phyloP scores from a whole-genome alignment of 169 alveolate genomes.

The Plasmodium cynomolgi region DNA sequence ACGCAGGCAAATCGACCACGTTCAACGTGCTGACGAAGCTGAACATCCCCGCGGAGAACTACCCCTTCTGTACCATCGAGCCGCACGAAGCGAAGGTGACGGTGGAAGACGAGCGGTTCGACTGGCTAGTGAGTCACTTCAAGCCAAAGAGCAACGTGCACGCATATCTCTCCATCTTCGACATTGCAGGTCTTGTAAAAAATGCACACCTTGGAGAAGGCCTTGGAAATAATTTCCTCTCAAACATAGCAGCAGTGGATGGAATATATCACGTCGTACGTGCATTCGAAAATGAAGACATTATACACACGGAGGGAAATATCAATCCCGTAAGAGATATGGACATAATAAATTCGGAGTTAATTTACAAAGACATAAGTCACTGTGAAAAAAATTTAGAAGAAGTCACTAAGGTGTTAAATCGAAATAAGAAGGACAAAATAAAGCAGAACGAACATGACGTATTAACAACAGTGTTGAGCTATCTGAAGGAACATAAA shows the following conservation, averaged over 20 bases:
- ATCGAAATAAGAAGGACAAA: conserved; percentile 93
- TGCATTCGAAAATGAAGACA: conserved; percentile 97
- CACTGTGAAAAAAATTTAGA: conserved; percentile 89
- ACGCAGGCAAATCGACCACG: conserved; percentile 96
- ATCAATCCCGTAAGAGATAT: conserved; percentile 98
- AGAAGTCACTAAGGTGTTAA: conserved; percentile 92
- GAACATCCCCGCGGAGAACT: conserved; percentile 97
- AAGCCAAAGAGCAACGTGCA: conserved; percentile 96
- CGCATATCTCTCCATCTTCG: conserved; percentile 96
- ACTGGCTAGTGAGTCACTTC: conserved; percentile 93
- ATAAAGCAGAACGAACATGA: conserved; percentile 94
- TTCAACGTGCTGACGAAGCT: conserved; percentile 96
- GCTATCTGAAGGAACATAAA: conserved; percentile 89
- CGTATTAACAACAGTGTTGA: conserved; percentile 89
- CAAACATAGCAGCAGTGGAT: conserved; percentile 98
- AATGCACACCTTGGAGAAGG: conserved; percentile 99
- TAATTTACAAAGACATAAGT: conserved; percentile 96
- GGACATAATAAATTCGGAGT: conserved; percentile 95
- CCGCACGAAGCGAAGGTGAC: conserved; percentile 96
- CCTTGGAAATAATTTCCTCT: conserved; percentile 98
- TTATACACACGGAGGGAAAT: conserved; percentile 98
- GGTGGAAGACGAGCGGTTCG: conserved; percentile 95
- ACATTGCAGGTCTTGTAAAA: conserved; percentile 99
- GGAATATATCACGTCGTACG: conserved; percentile 99
- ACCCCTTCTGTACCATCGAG: conserved; percentile 96